Conservation (phyloP, 2,329 filamentous ascomycete species). For the Talaromyces sp. region DNA sequence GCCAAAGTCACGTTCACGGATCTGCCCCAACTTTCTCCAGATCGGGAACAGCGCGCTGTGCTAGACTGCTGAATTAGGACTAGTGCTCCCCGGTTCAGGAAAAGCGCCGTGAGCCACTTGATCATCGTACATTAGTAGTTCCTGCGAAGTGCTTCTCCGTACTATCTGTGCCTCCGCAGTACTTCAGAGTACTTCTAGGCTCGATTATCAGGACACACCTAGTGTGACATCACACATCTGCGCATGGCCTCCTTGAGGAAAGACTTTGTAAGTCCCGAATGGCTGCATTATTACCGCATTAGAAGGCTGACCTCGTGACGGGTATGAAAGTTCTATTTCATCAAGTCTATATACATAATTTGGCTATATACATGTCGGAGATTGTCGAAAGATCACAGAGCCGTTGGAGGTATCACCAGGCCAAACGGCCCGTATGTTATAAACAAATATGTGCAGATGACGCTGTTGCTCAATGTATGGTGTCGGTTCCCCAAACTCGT, state of each 20-base stretch:
- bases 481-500: background rate
- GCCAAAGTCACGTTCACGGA: constrained; percentile 11
- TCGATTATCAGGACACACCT: background rate
- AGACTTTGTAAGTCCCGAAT: background rate
- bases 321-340: background rate
- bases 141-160: background rate
- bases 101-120: constrained; percentile 5
- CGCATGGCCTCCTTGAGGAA: background rate
- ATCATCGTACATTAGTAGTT: constrained; percentile 8
- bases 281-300: background rate
- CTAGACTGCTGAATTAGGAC: background rate
- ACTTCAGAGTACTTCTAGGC: background rate
- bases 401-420: background rate
- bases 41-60: constrained; percentile 1
- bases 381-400: background rate
- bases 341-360: background rate
- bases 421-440: background rate
- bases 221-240: background rate
- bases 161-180: background rate
- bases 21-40: constrained; percentile 7
- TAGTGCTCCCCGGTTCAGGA: background rate
- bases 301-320: background rate
- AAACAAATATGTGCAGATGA: constrained; percentile 5
- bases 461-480: background rate
- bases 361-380: background rate